Conservation (phyloP, 1,284 basidiomycete genomes). For the Exsudoporus floridanus region DNA sequence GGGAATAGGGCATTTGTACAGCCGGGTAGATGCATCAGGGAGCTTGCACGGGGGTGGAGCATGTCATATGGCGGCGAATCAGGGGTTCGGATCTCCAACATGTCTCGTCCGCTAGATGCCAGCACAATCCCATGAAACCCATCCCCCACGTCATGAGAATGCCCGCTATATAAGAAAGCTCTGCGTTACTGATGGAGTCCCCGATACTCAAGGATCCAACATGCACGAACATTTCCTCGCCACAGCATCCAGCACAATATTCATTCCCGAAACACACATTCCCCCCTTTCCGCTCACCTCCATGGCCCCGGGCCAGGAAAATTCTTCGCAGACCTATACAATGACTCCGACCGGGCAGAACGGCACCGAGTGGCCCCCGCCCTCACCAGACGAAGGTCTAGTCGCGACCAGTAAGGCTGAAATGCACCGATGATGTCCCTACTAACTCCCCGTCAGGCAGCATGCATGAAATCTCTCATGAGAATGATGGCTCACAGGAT, state of each 20-base stretch:
- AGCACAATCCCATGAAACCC: too few species aligned
- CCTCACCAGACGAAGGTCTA: background rate
- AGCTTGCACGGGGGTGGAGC: too few species aligned
- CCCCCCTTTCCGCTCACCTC: background rate
- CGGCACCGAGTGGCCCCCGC: background rate
- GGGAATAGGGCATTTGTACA: too few species aligned
- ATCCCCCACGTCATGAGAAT: too few species aligned
- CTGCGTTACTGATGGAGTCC: too few species aligned
- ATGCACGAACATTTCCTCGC: background rate
- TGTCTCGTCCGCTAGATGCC: too few species aligned
- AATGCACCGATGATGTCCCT: background rate
- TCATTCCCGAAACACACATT: background rate
- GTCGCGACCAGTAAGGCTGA: background rate
- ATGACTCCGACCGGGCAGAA: background rate
- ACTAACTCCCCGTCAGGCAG: constrained; percentile 2
- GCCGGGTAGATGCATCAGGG: too few species aligned
- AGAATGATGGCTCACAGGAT: background rate
- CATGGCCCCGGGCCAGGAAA: background rate
- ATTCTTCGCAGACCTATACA: background rate
- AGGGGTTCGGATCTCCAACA: too few species aligned
- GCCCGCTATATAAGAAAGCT: too few species aligned
- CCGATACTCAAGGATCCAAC: too few species aligned
- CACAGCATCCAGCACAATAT: too few species aligned
- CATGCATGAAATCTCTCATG: background rate
- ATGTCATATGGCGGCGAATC: too few species aligned